Percentiles rank a stretch among this genome's conserved stretches.
Evolutionary conservation across 1,139 yeast genomes (phyloP).

Genomic region (Pichia sp.): DNA sequence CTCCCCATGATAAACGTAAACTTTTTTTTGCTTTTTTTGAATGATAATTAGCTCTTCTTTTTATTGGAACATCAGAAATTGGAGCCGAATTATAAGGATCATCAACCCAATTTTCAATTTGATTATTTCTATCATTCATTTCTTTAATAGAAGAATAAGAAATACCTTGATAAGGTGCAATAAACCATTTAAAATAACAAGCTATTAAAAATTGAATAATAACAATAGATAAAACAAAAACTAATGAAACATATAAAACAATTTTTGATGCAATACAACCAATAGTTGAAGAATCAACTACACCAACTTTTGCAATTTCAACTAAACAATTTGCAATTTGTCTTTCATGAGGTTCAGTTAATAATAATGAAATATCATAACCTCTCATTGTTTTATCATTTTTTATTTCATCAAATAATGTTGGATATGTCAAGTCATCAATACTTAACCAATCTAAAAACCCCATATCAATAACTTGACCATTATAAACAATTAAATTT

Average conservation of each 20-base stretch:
- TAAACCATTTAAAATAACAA: constrained; percentile 79
- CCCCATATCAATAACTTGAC: constrained; percentile 76
- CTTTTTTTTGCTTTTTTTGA: constrained; percentile 35
- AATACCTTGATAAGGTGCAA: constrained; percentile 78
- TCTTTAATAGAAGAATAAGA: constrained; percentile 41
- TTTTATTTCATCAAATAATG: constrained; percentile 56
- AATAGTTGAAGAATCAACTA: constrained; percentile 79
- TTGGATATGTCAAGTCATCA: constrained; percentile 68
- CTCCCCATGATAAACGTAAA: constrained; percentile 37
- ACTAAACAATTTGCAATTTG: constrained; percentile 73
- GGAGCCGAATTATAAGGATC: constrained; percentile 57
- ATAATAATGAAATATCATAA: constrained; percentile 70
- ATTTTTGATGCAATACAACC: constrained; percentile 94
- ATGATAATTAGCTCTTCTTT: constrained; percentile 46
- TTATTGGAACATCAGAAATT: constrained; percentile 46
- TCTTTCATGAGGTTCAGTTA: constrained; percentile 64
- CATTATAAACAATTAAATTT: constrained; percentile 79
- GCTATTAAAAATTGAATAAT: constrained; percentile 74
- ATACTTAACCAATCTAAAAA: constrained; percentile 66
- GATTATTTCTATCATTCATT: constrained; percentile 43
- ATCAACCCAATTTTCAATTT: constrained; percentile 45
- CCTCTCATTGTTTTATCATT: constrained; percentile 56
- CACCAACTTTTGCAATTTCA: constrained; percentile 87
- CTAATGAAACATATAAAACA: constrained; percentile 72
- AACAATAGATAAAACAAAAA: constrained; percentile 78